These are phyloP conservation scores for Acanthamoeba healyi DNA, from an alignment of 208 protist genomes.

Conservation along the genomic window DNA sequence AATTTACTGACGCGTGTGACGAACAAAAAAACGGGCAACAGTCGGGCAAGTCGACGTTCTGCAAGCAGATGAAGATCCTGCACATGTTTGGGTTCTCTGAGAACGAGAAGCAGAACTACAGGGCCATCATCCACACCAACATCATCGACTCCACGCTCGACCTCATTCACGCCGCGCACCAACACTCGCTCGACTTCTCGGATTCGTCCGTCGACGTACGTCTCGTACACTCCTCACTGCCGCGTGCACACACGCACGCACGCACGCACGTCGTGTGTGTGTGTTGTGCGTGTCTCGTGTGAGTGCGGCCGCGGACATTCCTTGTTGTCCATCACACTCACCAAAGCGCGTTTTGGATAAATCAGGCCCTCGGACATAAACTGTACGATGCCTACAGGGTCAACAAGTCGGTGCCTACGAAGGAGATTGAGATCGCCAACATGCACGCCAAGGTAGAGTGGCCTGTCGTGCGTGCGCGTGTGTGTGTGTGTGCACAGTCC, in stretches of 20 bases:
- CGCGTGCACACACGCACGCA: background rate
- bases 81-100: conserved; percentile 88
- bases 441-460: conserved; percentile 16
- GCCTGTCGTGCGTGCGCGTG: too few species aligned
- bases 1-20: background rate
- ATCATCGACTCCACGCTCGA: conserved; percentile 84
- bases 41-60: conserved; percentile 91
- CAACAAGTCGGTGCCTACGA: background rate
- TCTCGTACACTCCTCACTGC: background rate
- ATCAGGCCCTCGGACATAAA: background rate
- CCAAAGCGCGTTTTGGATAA: too few species aligned
- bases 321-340: too few species aligned
- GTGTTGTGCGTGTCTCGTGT: background rate
- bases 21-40: conserved; percentile 72
- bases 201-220: conserved; percentile 10
- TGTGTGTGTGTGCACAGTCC: too few species aligned
- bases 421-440: conserved; percentile 40
- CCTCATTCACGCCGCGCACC: conserved; percentile 35
- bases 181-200: background rate
- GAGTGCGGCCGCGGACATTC: too few species aligned
- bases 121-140: conserved; percentile 81
- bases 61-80: conserved; percentile 92
- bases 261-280: background rate
- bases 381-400: conserved; percentile 41
- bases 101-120: conserved; percentile 82